Base-by-base conservation (phyloP, 257 asterid genomes). In the Nicotiana sylvestris region DNA sequence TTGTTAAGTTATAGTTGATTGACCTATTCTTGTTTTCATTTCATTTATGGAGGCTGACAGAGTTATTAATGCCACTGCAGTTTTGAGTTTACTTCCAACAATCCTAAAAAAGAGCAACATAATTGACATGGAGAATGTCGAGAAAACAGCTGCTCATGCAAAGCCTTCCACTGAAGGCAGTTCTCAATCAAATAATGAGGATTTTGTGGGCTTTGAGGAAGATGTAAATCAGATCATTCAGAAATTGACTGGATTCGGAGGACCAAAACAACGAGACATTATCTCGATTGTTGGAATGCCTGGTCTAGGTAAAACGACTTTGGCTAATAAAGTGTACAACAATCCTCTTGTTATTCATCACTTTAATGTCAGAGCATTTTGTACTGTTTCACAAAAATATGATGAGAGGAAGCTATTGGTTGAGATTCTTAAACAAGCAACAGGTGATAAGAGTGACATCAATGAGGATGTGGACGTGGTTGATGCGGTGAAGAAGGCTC, bases 241-340 rank as follows among this genome's bases (percentile, higher is more conserved):
- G n/a, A 15, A 64, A 12, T 69, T 81, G 25, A 39, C 27, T 13
- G 10, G 43, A 37, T 37, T 37, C 43, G 43, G 6, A 30, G 62
- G 30, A 43, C 21, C 32, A 37, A 43, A 33, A 65, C 16, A 25
- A 35, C 77, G 35, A 2, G 17, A 7, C 10, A 29, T 56, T 56
- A 32, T 81, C 18, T 81, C 80, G 8, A 81, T 81, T 69, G 37
- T 81, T 15, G 81, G 81, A 55, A 81, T 81, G 84, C 80, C 68
- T 2, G 61, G 80, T 21, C 77, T 67, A 49, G 84, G 84, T 5
- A 81, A 81, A 61, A 81, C 80, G 9, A 56, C 84, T 13, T 35
- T 69, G 51, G 62, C 72, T 6, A 56, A 32, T 32, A 81, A 68
- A 60, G 27, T 68, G 78, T 81, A 81, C 76, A 32, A 29, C 74